Evolutionary conservation across 495 filamentous ascomycete genomes (phyloP), one percentile per base, ranked within the genome.

Genomic region (Alectoria sarmentosa): DNA sequence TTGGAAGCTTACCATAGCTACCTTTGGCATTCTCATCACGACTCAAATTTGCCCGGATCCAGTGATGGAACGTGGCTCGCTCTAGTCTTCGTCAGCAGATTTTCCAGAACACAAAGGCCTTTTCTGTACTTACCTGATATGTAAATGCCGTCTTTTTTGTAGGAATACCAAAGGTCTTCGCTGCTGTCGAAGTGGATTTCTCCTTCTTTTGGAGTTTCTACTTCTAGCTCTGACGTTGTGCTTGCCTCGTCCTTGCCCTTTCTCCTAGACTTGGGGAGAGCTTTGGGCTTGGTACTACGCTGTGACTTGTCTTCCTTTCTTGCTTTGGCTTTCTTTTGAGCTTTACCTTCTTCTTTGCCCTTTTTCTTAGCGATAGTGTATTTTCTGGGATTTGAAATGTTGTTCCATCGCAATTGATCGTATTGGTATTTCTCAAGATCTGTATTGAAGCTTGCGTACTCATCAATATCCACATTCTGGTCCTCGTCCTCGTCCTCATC

Each of bases 21-120:
- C 62, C 62, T 17, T 42, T 21, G 26, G 5, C 1, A 11, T 64
- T 64, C 13, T 54, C 62, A 6, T 17, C 19, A 23, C 30, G 36
- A 58, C 19, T 42, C 11, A 64, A 2, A 1, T 26, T 54, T 6
- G 28, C 3, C 3, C 62, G 17, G 21, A 64, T 57, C 49, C 62
- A 64, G 30, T 64, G 62, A 30, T 64, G 62, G 5, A 44, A 64
- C 1, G 56, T 32, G 1, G 62, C 62, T 0, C 49, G 52, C 15
- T 64, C 62, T 64, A 19, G 3, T 26, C 28, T 9, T 4, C 28
- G 28, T 64, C 3, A 64, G 62, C 19, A 61, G 10, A 10, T 10
- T 2, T 10, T 15, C 3, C 3, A 4, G 5, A 6, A 23, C 10
- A 37, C 23, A 3, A 10, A 0, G 15, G 21, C 19, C 5, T 13